Base-by-base conservation (phyloP, 345 rosid species). In the Boechera stricta region DNA sequence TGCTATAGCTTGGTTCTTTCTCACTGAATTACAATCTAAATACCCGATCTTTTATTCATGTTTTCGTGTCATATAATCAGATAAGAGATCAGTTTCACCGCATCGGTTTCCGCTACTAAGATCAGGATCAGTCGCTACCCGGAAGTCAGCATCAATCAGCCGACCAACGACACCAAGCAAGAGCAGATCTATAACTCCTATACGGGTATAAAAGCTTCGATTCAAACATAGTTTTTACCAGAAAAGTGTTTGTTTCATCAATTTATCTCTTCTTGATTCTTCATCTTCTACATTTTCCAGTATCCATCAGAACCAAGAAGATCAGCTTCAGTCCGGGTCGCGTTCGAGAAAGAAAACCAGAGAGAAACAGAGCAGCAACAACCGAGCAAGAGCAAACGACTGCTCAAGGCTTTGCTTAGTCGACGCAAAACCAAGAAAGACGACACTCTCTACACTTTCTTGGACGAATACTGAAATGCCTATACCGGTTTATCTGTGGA, bases 351-450 rank as follows among this genome's bases (percentile, higher is more conserved):
- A 87, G 90, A 85, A 56, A 82, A 67, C 74, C 48, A 76, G 13
- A 87, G 79, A 80, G 90, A 86, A 29, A 36, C 73, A 18, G 91
- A 91, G 58, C 77, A 86, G 11, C 60, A 64, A 39, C 66, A 81
- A 61, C 97, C 94, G 7, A 90, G 97, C 84, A 94, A 91, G 84
- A 88, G 98, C 64, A 94, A 94, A 75, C 86, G 93, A 10, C 88
- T 94, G 15, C 94, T 91, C 64, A 91, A 91, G 82, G 91, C 98
- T 31, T 84, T 94, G 81, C 96, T 94, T 48, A 91, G 96, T 73
- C 86, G 96, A 45, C 98, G 97, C 64, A 94, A 94, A 82, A 87
- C 92, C 7, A 91, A 87, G 93, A 94, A 90, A 81, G 98, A 94
- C 33, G 97, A 91, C 16, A 88, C 79, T 88, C 78, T 91, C 28